These are phyloP conservation scores for Lindgomyces ingoldianus DNA, from an alignment of 495 filamentous ascomycete species.

Conservation along the genomic window DNA sequence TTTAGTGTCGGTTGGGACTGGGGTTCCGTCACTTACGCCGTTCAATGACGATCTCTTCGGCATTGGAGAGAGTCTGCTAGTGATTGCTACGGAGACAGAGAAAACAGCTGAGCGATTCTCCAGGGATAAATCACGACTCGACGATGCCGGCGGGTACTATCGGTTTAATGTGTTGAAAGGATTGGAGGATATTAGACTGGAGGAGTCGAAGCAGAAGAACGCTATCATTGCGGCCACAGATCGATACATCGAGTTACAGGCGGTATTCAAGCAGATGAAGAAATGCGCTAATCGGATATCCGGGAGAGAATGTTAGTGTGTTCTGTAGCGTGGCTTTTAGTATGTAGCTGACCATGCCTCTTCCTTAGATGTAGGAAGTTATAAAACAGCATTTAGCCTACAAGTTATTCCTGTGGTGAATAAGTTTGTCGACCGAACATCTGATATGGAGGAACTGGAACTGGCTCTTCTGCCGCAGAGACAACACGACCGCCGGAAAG, in stretches of 20 bases:
- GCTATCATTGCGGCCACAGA: conserved; percentile 8
- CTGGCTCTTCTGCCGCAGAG: conserved; percentile 22
- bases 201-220: conserved; percentile 1
- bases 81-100: conserved; percentile 20
- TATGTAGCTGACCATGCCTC: too few species aligned
- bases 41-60: conserved; percentile 5
- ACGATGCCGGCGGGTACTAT: conserved; percentile 11
- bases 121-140: conserved; percentile 4
- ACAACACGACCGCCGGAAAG: conserved; percentile 22
- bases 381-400: conserved; percentile 33
- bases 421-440: conserved; percentile 33
- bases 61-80: conserved; percentile 9
- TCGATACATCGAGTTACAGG: conserved; percentile 11
- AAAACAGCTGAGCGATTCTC: conserved; percentile 12
- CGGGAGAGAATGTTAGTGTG: conserved; percentile 32
- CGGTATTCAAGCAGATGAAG: conserved; percentile 16
- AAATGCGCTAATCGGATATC: conserved; percentile 19
- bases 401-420: conserved; percentile 33
- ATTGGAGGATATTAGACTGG: conserved; percentile 21
- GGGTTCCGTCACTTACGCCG: conserved; percentile 10
- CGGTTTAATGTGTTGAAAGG: conserved; percentile 19
- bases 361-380: conserved; percentile 18
- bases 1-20: conserved; percentile 42
- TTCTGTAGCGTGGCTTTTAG: too few species aligned
- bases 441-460: conserved; percentile 36